Conservation (phyloP, 129 eudicot genomes). For the Chrysanthemum seticuspe region DNA sequence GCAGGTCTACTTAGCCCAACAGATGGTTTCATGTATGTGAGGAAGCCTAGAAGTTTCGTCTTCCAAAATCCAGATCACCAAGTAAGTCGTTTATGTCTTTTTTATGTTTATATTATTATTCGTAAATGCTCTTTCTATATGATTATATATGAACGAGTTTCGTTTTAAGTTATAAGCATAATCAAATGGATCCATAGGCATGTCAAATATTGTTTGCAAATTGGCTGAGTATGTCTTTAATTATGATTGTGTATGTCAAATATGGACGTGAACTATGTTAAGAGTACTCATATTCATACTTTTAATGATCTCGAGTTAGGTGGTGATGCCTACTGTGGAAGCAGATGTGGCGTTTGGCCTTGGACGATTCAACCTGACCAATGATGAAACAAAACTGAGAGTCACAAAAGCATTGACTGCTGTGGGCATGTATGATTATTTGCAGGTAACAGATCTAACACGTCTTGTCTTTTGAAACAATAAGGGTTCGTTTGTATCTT, state of each 20-base stretch:
- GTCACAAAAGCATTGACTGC: constrained; percentile 73
- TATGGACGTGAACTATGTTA: not conserved
- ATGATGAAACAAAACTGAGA: constrained; percentile 51
- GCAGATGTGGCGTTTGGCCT: constrained; percentile 96
- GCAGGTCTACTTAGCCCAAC: constrained; percentile 73
- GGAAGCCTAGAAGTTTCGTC: constrained; percentile 76
- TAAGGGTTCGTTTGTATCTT: not conserved
- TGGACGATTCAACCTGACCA: constrained; percentile 51
- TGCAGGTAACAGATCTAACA: constrained; percentile 47
- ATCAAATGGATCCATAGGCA: no score
- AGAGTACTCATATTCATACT: not conserved
- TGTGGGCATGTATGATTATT: constrained; percentile 75
- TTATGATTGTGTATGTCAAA: not conserved
- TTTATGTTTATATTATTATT: no score
- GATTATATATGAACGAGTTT: no score
- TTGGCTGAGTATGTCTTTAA: no score
- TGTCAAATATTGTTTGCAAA: no score
- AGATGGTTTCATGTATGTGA: constrained; percentile 65
- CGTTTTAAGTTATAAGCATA: no score
- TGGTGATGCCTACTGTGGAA: constrained; percentile 94
- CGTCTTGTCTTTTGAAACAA: constrained; percentile 10
- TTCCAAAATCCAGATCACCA: constrained; percentile 95
- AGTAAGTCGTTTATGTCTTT: constrained; percentile 33
- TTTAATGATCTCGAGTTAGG: constrained; percentile 38
- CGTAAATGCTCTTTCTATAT: no score